Percentiles rank a stretch among this genome's conserved stretches.
These are phyloP conservation scores for Pichia exigua DNA, from an alignment of 805 yeast genomes.

Conservation along the genomic window DNA sequence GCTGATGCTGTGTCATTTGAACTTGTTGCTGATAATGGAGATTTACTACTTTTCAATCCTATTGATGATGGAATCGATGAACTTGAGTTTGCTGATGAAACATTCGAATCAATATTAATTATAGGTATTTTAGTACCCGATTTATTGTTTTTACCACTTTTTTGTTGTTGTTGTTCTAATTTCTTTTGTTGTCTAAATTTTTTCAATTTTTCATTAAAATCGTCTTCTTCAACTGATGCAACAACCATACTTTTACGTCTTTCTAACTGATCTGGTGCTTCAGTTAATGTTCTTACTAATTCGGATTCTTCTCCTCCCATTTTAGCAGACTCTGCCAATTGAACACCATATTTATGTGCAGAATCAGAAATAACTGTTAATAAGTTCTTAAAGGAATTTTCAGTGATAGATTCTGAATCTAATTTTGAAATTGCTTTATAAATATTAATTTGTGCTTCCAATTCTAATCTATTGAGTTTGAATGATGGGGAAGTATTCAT, in stretches of 20 bases:
- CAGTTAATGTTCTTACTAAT: conserved; percentile 35
- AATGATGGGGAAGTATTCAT: conserved; percentile 11
- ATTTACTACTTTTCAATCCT: neutral
- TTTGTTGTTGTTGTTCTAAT: conserved; percentile 1
- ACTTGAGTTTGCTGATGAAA: neutral
- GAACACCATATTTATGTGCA: conserved; percentile 27
- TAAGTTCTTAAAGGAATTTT: conserved; percentile 25
- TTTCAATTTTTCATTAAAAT: conserved; percentile 9
- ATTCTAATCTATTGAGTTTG: conserved; percentile 19
- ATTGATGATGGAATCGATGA: neutral
- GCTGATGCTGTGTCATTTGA: neutral
- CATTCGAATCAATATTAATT: conserved; percentile 11
- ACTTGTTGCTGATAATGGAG: neutral
- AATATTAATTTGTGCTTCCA: conserved; percentile 21
- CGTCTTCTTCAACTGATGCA: conserved; percentile 6
- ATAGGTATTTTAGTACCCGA: conserved; percentile 8
- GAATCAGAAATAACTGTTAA: conserved; percentile 26
- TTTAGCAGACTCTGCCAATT: conserved; percentile 31
- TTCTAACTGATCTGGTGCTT: conserved; percentile 28
- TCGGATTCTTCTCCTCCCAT: conserved; percentile 32
- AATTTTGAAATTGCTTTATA: conserved; percentile 19
- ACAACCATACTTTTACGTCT: conserved; percentile 26
- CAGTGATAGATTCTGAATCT: conserved; percentile 17
- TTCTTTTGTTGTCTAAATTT: conserved; percentile 5
- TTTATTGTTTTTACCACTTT: neutral